These are phyloP conservation scores for Macadamia integrifolia DNA, from an alignment of 164 flowering plant genomes.

Conservation along the genomic window DNA sequence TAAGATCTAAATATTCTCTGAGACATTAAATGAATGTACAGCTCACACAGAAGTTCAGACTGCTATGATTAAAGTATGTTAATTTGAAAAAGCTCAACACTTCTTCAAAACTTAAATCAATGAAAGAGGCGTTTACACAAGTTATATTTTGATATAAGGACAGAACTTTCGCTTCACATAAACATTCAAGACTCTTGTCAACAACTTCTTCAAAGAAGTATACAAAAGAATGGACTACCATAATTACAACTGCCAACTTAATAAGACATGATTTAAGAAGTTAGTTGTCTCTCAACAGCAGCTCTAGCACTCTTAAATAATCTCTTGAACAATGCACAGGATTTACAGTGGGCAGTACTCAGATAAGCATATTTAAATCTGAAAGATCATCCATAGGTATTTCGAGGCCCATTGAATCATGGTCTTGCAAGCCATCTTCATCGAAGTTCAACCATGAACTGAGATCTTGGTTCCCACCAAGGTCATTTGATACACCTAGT, in stretches of 20 bases:
- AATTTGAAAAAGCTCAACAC: slow-evolving; percentile 2
- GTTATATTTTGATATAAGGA: slow-evolving; percentile 14
- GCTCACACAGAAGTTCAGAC: slow-evolving; percentile 4
- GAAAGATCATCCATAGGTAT: slow-evolving; percentile 79
- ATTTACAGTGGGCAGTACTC: slow-evolving; percentile 31
- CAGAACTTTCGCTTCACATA: slow-evolving; percentile 19
- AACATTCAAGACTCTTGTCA: slow-evolving; percentile 14
- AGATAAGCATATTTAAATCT: slow-evolving; percentile 46
- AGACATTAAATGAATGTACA: slow-evolving; percentile 8
- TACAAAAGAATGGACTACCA: slow-evolving; percentile 34
- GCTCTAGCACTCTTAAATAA: slow-evolving; percentile 23
- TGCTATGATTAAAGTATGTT: not conserved
- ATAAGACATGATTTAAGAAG: slow-evolving; percentile 19
- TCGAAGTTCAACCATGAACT: slow-evolving; percentile 47
- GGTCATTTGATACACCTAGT: slow-evolving; percentile 31
- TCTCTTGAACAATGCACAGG: slow-evolving; percentile 22
- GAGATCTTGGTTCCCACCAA: slow-evolving; percentile 43
- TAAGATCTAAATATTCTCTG: slow-evolving; percentile 1
- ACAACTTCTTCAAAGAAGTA: slow-evolving; percentile 23
- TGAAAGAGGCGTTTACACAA: slow-evolving; percentile 3
- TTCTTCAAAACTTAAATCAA: not conserved
- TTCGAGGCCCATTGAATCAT: slow-evolving; percentile 50
- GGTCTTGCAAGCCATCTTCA: slow-evolving; percentile 52
- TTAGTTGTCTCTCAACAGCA: slow-evolving; percentile 22
- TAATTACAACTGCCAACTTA: slow-evolving; percentile 38